Base-by-base conservation (phyloP, 768 basidiomycete species). In the Strobilomyces echinocephalus region DNA sequence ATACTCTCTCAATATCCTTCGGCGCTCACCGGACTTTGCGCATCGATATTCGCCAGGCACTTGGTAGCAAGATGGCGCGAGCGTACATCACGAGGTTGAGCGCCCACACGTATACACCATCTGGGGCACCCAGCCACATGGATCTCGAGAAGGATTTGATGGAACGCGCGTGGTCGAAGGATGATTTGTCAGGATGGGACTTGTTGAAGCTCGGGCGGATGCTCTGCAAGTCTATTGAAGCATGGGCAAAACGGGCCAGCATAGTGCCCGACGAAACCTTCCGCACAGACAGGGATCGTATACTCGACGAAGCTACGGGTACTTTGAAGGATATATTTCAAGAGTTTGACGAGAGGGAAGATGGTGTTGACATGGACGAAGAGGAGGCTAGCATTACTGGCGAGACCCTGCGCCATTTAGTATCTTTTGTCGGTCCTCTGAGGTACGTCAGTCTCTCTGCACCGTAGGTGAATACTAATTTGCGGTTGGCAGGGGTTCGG, bases 101-200 rank as follows among this genome's bases (percentile, higher is more conserved):
- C 14, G 75, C 81, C 2, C 62, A 75, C 12, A 73, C 73, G 10
- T 85, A 85, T 53, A 76, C 83, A 0, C 76, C 76, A 38, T 79
- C 85, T 2, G 86, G 85, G 12, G 79, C 78, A 2, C 81, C 83
- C 0, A 76, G 76, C 0, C 75, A 80, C 40, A 73, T 87, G 62
- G 81, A 81, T 49, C 66, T 89, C 9, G 83, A 82, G 52, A 73
- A 72, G 40, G 83, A 83, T 16, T 65, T 88, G 54, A 79, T 88
- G 78, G 85, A 88, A 60, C 77, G 79, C 2, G 87, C 85, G 0
- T 89, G 85, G 86, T 76, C 84, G 1, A 84, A 81, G 61, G 80
- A 87, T 40, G 85, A 87, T 21, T 68, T 74, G 28, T 79, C 78
- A 31, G 81, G 81, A 4, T 89, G 88, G 83, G 86, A 87, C 49